phyloP scores from a whole-genome alignment of 2,329 filamentous ascomycete genomes.

The Claviceps capensis region DNA sequence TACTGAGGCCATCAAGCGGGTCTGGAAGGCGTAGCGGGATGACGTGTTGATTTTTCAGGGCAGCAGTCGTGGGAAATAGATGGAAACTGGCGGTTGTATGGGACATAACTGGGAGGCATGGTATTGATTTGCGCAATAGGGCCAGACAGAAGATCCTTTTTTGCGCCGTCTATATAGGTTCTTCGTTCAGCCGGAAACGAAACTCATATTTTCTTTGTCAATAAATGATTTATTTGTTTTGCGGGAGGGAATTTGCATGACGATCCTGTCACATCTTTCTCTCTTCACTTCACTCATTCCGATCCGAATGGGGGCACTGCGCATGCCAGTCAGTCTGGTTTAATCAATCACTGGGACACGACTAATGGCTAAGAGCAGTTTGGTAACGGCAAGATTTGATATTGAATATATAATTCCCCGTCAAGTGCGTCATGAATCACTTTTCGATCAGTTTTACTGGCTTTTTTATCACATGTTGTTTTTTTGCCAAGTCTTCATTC shows the following conservation, averaged over 20 bases:
- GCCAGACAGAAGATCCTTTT: background rate
- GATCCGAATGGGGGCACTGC: no score
- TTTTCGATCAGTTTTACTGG: background rate
- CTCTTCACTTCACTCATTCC: no score
- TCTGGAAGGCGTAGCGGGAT: conserved; percentile 66
- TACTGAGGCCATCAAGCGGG: conserved; percentile 73
- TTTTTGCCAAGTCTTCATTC: no score
- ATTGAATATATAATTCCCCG: no score
- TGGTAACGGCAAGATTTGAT: background rate
- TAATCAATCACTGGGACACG: background rate
- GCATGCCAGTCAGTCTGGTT: background rate
- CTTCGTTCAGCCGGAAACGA: conserved; percentile 3
- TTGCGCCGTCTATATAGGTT: conserved; percentile 10
- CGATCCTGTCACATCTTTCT: background rate
- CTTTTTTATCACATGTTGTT: no score
- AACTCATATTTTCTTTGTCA: conserved; percentile 7
- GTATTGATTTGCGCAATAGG: background rate
- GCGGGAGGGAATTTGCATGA: background rate
- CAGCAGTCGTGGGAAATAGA: background rate
- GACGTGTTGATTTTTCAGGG: background rate
- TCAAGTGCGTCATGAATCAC: no score
- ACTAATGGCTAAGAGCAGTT: background rate
- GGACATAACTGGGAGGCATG: background rate
- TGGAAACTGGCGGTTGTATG: background rate
- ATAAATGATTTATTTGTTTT: background rate